These are phyloP conservation scores for Auricularia cornea DNA, from an alignment of 768 basidiomycete genomes.

Conservation along the genomic window DNA sequence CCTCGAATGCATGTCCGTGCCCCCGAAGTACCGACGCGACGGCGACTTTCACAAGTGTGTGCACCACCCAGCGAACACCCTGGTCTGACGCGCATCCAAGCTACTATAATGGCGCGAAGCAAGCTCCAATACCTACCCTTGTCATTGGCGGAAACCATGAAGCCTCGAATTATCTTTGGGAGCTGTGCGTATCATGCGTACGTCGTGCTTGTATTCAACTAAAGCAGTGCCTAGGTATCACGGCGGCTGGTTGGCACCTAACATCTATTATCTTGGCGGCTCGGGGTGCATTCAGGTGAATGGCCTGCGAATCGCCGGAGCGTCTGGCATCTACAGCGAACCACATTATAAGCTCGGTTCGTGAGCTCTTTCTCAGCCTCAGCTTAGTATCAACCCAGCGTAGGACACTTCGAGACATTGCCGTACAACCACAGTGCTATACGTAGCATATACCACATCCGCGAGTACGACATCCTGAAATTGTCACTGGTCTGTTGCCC, in stretches of 20 bases:
- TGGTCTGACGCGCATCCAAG: slow-evolving; percentile 27
- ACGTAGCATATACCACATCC: slow-evolving; percentile 83
- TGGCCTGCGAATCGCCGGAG: slow-evolving; percentile 81
- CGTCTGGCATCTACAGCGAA: slow-evolving; percentile 84
- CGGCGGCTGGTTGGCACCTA: slow-evolving; percentile 93
- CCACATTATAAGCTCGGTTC: slow-evolving; percentile 61
- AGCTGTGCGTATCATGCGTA: slow-evolving; percentile 51
- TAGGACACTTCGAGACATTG: slow-evolving; percentile 69
- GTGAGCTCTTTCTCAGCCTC: slow-evolving; percentile 4
- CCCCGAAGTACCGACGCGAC: slow-evolving; percentile 75
- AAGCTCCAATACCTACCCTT: slow-evolving; percentile 82
- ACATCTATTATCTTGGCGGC: slow-evolving; percentile 92
- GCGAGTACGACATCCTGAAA: slow-evolving; percentile 75
- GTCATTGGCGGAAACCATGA: slow-evolving; percentile 98
- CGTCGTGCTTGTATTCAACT: neutral
- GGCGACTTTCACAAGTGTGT: slow-evolving; percentile 61
- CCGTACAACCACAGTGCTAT: slow-evolving; percentile 71
- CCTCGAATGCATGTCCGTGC: slow-evolving; percentile 85
- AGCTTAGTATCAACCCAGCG: neutral
- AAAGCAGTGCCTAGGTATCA: slow-evolving; percentile 57
- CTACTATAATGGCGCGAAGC: slow-evolving; percentile 79
- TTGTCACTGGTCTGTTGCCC: slow-evolving; percentile 42
- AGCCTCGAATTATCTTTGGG: slow-evolving; percentile 94
- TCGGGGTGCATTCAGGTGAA: slow-evolving; percentile 85
- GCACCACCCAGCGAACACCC: too few relatives aligned